These are phyloP conservation scores for barley (Hordeum vulgare) DNA, from an alignment of 176 grass and related monocot species.

Conservation along the genomic window MorexV3_pseudomolecules_assembly NC_058523.1:37708671-37709170, in stretches of 20 bases:
- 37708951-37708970: background rate
- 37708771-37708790: constrained; percentile 20
- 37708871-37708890: background rate
- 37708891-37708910: background rate
- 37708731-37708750: constrained; percentile 2
- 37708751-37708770: background rate
- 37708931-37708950: background rate
- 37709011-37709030: background rate
- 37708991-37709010: background rate
- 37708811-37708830: background rate
- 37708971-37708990: constrained; percentile 8
- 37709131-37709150: background rate
- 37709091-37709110: background rate
- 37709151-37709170: background rate
- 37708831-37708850: background rate
- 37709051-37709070: background rate
- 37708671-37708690: constrained; percentile 15
- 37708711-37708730: constrained; percentile 17
- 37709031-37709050: background rate
- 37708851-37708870: background rate
- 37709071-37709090: background rate
- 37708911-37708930: background rate
- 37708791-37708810: constrained; percentile 13
- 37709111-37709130: background rate
- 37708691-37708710: background rate